Evolutionary conservation across 1,284 basidiomycete genomes (phyloP).

Genomic region (Cerioporus squamosus): DNA sequence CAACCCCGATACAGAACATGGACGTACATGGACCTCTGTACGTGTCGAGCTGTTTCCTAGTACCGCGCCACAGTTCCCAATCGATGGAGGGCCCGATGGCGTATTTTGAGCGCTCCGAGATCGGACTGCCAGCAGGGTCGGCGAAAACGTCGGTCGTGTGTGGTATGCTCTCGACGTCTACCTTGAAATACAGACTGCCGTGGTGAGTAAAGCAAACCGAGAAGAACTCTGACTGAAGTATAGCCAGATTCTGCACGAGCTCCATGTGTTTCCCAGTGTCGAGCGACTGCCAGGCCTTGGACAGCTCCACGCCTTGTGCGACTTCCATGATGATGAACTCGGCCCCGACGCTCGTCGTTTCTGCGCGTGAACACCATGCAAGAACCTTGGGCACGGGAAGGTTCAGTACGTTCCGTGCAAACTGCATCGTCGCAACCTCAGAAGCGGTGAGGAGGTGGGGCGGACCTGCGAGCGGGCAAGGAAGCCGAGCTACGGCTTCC

Average conservation of each 20-base stretch:
- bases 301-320: constrained; percentile 32
- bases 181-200: constrained; percentile 42
- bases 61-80: constrained; percentile 32
- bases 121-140: constrained; percentile 22
- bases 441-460: constrained; percentile 39
- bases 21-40: constrained; percentile 35
- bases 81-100: constrained; percentile 31
- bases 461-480: constrained; percentile 35
- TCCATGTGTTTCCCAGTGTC: constrained; percentile 11
- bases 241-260: background rate
- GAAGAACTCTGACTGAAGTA: constrained; percentile 13
- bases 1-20: background rate
- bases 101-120: constrained; percentile 17
- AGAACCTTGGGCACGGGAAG: constrained; percentile 40
- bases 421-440: constrained; percentile 46
- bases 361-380: constrained; percentile 32
- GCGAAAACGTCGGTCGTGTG: background rate
- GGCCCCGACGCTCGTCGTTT: constrained; percentile 34
- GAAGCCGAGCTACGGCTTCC: constrained; percentile 38
- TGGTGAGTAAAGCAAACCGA: constrained; percentile 34
- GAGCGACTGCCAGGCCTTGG: constrained; percentile 28
- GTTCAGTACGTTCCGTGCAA: constrained; percentile 32
- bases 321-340: constrained; percentile 46
- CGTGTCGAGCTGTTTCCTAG: constrained; percentile 22
- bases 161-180: constrained; percentile 31